A percentile compares a stretch with the other conserved stretches of the same genome.
Conservation (phyloP, 257 asterid species). For the Catharanthus roseus region DNA sequence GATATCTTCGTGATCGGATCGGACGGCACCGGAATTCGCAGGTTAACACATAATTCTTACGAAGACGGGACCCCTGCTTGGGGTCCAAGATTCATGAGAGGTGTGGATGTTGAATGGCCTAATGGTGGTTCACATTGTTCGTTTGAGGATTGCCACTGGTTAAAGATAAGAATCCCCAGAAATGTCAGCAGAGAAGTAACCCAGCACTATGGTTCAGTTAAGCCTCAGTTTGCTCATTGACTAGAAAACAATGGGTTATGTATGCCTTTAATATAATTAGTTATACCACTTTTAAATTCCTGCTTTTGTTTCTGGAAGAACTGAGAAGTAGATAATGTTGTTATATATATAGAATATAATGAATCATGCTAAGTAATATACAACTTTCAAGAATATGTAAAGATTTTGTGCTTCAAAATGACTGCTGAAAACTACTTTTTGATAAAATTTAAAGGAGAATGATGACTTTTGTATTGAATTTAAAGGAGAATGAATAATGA, state of each 20-base stretch:
- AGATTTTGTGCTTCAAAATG: no score
- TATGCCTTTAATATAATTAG: no score
- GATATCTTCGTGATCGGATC: conserved; percentile 61
- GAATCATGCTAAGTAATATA: no score
- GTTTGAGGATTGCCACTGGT: conserved; percentile 28
- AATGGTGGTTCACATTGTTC: conserved; percentile 43
- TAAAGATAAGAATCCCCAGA: background rate
- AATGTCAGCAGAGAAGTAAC: background rate
- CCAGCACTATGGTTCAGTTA: background rate
- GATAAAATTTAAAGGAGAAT: no score
- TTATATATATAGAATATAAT: no score
- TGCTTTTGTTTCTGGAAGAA: no score
- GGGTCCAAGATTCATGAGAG: conserved; percentile 46
- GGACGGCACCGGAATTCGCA: conserved; percentile 54
- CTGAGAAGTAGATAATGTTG: no score
- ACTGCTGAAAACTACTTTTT: no score
- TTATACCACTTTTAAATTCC: no score
- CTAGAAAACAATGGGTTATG: background rate
- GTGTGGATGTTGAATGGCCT: conserved; percentile 51
- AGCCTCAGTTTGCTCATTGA: conserved; percentile 8
- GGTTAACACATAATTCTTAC: conserved; percentile 71
- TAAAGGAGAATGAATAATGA: no score
- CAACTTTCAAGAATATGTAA: no score
- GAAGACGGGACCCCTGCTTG: conserved; percentile 88
- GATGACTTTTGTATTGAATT: no score